Percentiles rank a stretch among this genome's conserved stretches.
phyloP scores from a whole-genome alignment of 768 basidiomycete species.

The Hydnum rufescens region DNA sequence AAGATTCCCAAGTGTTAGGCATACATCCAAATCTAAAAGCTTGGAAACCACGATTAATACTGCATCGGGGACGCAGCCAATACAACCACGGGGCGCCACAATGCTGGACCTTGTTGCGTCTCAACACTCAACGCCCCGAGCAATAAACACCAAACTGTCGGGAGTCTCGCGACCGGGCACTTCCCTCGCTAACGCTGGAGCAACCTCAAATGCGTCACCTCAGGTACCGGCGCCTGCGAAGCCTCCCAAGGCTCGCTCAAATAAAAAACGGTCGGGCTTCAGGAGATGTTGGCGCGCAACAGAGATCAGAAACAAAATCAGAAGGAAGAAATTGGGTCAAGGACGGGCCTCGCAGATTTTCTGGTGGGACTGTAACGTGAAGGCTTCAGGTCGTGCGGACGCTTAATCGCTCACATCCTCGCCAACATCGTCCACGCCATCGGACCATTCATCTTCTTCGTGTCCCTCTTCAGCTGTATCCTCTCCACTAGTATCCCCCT shows the following conservation, averaged over 20 bases:
- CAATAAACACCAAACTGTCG: no score
- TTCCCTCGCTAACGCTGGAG: no score
- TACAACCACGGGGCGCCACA: no score
- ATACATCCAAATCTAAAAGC: no score
- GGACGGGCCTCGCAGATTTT: constrained; percentile 34
- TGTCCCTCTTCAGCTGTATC: not conserved
- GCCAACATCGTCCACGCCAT: not conserved
- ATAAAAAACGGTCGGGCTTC: constrained; percentile 39
- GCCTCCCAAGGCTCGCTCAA: constrained; percentile 19
- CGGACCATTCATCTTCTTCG: not conserved
- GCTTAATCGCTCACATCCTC: not conserved
- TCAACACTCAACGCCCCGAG: no score
- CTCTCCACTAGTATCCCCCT: not conserved
- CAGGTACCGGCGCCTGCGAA: constrained; percentile 8
- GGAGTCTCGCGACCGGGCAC: no score
- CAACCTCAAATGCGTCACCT: no score
- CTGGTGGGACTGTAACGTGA: constrained; percentile 21
- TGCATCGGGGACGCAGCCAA: no score
- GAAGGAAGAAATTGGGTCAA: constrained; percentile 13
- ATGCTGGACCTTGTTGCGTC: no score
- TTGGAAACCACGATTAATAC: no score
- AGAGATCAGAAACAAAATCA: constrained; percentile 23
- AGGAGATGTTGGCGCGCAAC: constrained; percentile 43
- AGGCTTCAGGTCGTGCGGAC: not conserved
- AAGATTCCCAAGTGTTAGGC: no score